Conservation (phyloP, 768 basidiomycete species). For the Tulasnella sp. region DNA sequence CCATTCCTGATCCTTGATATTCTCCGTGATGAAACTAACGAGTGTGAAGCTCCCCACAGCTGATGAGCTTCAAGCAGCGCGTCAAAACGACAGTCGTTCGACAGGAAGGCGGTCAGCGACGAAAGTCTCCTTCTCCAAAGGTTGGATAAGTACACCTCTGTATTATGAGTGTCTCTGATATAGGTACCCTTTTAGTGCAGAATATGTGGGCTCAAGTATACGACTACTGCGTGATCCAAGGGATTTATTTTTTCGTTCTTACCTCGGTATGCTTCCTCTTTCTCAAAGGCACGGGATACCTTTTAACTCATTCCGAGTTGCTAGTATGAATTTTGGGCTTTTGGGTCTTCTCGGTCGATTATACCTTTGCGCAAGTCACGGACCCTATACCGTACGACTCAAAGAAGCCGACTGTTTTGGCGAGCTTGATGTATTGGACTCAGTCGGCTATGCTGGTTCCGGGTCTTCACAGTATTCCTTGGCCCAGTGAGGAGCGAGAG, state of each 20-base stretch:
- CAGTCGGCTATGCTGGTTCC: neutral
- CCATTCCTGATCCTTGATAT: neutral
- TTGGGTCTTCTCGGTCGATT: neutral
- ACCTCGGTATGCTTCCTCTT: neutral
- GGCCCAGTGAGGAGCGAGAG: neutral
- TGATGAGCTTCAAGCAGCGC: neutral
- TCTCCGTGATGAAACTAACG: neutral
- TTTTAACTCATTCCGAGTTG: neutral
- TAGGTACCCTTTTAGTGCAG: neutral
- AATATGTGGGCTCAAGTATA: conserved; percentile 4
- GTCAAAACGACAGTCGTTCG: too few species aligned
- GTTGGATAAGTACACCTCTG: neutral
- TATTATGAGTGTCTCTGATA: neutral
- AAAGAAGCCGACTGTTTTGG: neutral
- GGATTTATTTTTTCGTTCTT: neutral
- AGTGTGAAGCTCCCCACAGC: neutral
- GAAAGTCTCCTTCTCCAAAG: neutral
- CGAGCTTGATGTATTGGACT: neutral
- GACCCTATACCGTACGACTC: neutral
- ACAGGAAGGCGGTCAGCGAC: too few species aligned
- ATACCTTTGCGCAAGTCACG: neutral
- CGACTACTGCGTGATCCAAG: neutral
- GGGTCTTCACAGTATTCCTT: neutral
- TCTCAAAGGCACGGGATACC: neutral
- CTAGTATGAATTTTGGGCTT: conserved; percentile 1